A percentile compares a stretch with the other conserved stretches of the same genome.
Evolutionary conservation across 371 early-diverging fungal genomes (phyloP).

Genomic region (Mortierella sp.): DNA sequence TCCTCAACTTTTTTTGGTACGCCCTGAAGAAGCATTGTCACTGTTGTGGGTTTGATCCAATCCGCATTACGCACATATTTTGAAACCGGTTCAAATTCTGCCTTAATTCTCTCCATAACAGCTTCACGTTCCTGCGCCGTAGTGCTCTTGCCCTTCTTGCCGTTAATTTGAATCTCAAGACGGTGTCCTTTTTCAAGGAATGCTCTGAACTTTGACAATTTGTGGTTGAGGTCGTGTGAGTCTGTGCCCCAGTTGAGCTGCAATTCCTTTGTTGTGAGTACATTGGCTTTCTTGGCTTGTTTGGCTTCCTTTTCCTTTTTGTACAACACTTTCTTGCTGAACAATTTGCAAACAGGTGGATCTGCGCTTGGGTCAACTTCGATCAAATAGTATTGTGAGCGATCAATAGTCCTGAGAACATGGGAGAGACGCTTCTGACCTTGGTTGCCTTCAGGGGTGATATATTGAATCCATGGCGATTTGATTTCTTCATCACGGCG

Average conservation of each 20-base stretch:
- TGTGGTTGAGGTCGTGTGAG: constrained; percentile 69
- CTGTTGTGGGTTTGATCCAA: constrained; percentile 43
- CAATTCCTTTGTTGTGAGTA: constrained; percentile 64
- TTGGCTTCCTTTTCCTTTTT: constrained; percentile 65
- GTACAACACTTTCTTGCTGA: constrained; percentile 67
- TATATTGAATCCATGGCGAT: constrained; percentile 62
- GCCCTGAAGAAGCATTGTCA: constrained; percentile 51
- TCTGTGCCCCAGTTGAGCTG: constrained; percentile 72
- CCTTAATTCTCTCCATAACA: constrained; percentile 34
- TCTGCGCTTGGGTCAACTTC: constrained; percentile 64
- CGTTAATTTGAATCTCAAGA: constrained; percentile 67
- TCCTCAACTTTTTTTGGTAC: constrained; percentile 21
- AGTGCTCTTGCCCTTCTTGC: constrained; percentile 60
- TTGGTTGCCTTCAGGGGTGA: constrained; percentile 62
- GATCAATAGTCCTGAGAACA: constrained; percentile 61
- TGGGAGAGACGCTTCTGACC: constrained; percentile 56
- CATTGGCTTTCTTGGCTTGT: constrained; percentile 59
- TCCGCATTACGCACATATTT: constrained; percentile 50
- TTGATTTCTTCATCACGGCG: constrained; percentile 72
- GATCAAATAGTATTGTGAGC: constrained; percentile 62
- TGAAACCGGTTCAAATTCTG: constrained; percentile 49
- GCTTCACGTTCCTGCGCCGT: constrained; percentile 39
- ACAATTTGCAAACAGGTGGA: constrained; percentile 68
- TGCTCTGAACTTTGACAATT: constrained; percentile 63
- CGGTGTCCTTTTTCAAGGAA: constrained; percentile 71